Conservation (phyloP, 768 basidiomycete species). For the Pulveroboletus sp. region DNA sequence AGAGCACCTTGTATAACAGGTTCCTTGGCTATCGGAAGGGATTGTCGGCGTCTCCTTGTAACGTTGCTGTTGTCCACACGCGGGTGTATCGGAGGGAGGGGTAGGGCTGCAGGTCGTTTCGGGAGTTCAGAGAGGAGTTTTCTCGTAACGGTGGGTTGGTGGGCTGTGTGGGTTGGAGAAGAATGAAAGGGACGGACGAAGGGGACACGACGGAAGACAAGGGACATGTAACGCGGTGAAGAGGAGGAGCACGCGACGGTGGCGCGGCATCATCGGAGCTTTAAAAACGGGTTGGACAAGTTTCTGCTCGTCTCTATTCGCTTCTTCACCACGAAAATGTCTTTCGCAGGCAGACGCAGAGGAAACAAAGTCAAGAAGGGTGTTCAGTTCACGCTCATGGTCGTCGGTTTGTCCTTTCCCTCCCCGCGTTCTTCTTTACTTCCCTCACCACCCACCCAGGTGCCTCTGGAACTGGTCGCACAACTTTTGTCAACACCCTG, state of each 20-base stretch:
- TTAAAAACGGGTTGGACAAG: constrained; percentile 30
- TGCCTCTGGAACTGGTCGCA: constrained; percentile 94
- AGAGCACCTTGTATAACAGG: constrained; percentile 5
- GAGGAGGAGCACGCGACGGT: constrained; percentile 26
- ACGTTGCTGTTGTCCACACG: background rate
- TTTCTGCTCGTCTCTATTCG: constrained; percentile 32
- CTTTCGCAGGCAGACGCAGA: constrained; percentile 80
- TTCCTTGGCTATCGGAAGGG: background rate
- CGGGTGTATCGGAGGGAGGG: background rate
- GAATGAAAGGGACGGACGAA: constrained; percentile 9
- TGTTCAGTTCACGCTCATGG: constrained; percentile 96
- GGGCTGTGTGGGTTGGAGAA: background rate
- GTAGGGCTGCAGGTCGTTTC: constrained; percentile 22
- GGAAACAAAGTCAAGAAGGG: constrained; percentile 99
- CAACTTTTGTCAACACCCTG: constrained; percentile 98
- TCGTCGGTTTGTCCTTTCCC: constrained; percentile 69
- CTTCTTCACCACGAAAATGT: constrained; percentile 48
- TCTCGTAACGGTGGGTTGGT: constrained; percentile 31
- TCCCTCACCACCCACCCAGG: constrained; percentile 45
- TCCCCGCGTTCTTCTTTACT: background rate
- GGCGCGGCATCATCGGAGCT: constrained; percentile 31
- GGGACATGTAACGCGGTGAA: constrained; percentile 4
- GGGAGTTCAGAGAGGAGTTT: constrained; percentile 63
- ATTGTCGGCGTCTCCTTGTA: background rate
- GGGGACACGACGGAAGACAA: constrained; percentile 11